Evolutionary conservation across 2,329 filamentous ascomycete species (phyloP).

Genomic region (Fusarium nisikadoi): DNA sequence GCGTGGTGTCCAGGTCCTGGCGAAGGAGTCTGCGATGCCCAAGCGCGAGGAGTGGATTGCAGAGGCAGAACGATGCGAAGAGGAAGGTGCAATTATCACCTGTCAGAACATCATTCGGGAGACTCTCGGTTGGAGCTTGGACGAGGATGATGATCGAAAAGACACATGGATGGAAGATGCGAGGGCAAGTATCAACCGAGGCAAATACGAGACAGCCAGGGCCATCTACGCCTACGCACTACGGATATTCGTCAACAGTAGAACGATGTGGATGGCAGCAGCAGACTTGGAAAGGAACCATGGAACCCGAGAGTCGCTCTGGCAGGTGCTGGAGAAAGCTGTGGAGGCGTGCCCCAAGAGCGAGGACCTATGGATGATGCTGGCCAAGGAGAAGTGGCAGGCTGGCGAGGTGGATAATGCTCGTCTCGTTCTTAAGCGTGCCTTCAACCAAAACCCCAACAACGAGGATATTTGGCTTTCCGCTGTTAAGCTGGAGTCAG

Average conservation of each 20-base stretch:
- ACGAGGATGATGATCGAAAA: slow-evolving; percentile 96
- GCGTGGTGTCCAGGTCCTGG: slow-evolving; percentile 87
- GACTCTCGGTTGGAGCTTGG: slow-evolving; percentile 90
- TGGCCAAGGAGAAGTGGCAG: slow-evolving; percentile 94
- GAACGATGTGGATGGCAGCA: slow-evolving; percentile 88
- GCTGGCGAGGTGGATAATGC: slow-evolving; percentile 88
- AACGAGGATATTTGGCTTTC: slow-evolving; percentile 99
- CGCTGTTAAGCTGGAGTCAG: slow-evolving; percentile 94
- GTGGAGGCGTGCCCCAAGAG: slow-evolving; percentile 93
- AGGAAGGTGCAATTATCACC: slow-evolving; percentile 86
- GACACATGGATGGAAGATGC: slow-evolving; percentile 97
- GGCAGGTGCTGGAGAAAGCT: slow-evolving; percentile 88
- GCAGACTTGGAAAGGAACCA: slow-evolving; percentile 92
- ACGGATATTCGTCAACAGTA: slow-evolving; percentile 88
- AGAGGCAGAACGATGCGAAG: slow-evolving; percentile 94
- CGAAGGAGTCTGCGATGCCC: slow-evolving; percentile 93
- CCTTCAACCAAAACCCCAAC: slow-evolving; percentile 94
- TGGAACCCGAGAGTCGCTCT: slow-evolving; percentile 83
- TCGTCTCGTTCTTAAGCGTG: slow-evolving; percentile 83
- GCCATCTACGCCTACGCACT: slow-evolving; percentile 94
- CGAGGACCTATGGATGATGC: slow-evolving; percentile 94
- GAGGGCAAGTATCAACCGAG: slow-evolving; percentile 80
- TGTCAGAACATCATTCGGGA: slow-evolving; percentile 91
- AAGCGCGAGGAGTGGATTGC: slow-evolving; percentile 97
- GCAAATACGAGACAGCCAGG: slow-evolving; percentile 87